Conservation (phyloP, 192 early-diverging fungal species). For the Pilaira anomala region DNA sequence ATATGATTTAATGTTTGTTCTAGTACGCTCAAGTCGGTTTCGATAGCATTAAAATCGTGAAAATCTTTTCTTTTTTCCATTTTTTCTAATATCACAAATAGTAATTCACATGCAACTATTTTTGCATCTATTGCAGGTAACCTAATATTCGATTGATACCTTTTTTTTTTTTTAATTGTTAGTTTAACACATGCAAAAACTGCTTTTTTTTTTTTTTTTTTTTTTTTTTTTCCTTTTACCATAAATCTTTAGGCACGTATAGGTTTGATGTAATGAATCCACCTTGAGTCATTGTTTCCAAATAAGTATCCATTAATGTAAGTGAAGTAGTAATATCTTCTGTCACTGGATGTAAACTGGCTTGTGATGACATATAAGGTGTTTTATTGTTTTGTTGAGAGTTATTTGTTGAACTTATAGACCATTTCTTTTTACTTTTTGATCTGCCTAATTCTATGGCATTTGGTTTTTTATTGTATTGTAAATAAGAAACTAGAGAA, state of each 20-base stretch:
- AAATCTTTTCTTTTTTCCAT: not conserved
- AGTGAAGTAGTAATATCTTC: not conserved
- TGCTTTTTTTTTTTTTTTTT: not conserved
- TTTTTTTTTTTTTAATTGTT: not conserved
- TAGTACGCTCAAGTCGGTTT: not conserved
- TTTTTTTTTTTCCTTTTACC: not conserved
- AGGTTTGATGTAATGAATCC: conserved; percentile 2
- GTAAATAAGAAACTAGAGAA: not conserved
- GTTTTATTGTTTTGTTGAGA: not conserved
- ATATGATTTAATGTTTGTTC: conserved; percentile 6
- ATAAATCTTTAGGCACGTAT: conserved; percentile 8
- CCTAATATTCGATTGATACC: conserved; percentile 12
- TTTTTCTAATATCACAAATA: not conserved
- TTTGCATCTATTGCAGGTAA: conserved; percentile 4
- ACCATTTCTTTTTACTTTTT: not conserved
- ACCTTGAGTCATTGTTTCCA: not conserved
- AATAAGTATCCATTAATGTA: not conserved
- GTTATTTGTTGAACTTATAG: not conserved
- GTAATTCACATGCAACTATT: conserved; percentile 1
- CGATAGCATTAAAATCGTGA: not conserved
- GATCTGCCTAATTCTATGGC: not conserved
- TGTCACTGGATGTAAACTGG: too few species aligned
- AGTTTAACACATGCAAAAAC: too few species aligned
- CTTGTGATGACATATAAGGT: not conserved
- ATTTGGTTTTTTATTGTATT: not conserved